Evolutionary conservation across 2,329 filamentous ascomycete genomes (phyloP).

Genomic region (Rasamsonia emersonii): DNA sequence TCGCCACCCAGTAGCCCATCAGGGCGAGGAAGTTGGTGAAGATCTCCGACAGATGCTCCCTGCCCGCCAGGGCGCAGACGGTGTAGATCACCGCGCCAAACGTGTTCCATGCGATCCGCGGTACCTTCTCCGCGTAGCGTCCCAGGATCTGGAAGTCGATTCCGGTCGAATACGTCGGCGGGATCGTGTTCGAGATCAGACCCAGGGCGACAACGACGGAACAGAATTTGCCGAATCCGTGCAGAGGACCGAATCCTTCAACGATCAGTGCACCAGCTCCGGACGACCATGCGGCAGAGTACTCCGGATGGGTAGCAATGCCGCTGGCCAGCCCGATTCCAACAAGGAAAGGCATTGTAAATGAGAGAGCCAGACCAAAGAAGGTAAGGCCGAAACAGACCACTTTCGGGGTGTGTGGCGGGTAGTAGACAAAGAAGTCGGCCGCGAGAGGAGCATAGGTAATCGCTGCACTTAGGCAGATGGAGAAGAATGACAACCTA

Average conservation of each 20-base stretch:
- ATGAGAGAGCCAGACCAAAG: conserved; percentile 48
- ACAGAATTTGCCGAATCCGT: conserved; percentile 58
- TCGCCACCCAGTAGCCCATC: conserved; percentile 63
- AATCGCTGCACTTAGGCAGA: conserved; percentile 57
- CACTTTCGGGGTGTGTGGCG: conserved; percentile 42
- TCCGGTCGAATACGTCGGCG: conserved; percentile 55
- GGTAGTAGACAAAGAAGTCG: conserved; percentile 62
- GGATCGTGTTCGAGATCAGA: conserved; percentile 57
- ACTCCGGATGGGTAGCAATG: conserved; percentile 43
- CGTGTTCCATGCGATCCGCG: conserved; percentile 58
- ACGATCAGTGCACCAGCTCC: conserved; percentile 59
- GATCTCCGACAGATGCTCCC: conserved; percentile 52
- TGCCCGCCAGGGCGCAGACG: conserved; percentile 56
- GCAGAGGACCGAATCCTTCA: conserved; percentile 51
- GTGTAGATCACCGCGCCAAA: conserved; percentile 54
- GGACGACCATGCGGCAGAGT: conserved; percentile 47
- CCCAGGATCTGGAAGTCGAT: conserved; percentile 62
- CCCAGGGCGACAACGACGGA: conserved; percentile 56
- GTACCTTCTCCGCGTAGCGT: conserved; percentile 48
- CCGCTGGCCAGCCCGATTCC: conserved; percentile 57
- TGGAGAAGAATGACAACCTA: conserved; percentile 58
- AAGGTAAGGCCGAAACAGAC: conserved; percentile 52
- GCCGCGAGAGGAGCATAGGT: conserved; percentile 56
- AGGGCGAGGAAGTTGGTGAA: conserved; percentile 62
- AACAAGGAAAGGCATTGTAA: conserved; percentile 52